These are phyloP conservation scores for Trametes cinnabarina DNA, from an alignment of 768 basidiomycete genomes.

Conservation along the genomic window DNA sequence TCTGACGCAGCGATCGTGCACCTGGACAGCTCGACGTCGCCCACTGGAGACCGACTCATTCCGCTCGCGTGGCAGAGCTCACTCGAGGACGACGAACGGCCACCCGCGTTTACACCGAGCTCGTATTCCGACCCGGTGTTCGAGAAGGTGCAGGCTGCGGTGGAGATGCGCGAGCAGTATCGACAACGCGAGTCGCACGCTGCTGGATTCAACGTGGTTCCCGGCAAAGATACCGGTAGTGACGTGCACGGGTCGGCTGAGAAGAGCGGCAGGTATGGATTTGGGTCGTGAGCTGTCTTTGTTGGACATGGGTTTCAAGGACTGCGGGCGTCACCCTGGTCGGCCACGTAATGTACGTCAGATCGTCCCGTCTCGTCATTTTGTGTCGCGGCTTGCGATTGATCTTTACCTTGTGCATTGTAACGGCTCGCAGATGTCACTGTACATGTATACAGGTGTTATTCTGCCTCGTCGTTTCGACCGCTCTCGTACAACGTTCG, in stretches of 20 bases:
- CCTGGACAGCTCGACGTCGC: neutral
- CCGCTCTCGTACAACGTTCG: no score
- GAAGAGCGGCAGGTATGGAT: neutral
- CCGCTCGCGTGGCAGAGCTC: constrained; percentile 10
- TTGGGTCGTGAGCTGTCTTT: neutral
- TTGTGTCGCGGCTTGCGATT: no score
- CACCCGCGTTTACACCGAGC: constrained; percentile 25
- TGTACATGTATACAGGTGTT: no score
- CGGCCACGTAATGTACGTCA: neutral
- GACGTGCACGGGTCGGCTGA: neutral
- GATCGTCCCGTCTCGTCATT: neutral
- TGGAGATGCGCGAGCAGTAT: constrained; percentile 8
- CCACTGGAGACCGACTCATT: neutral
- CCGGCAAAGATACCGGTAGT: neutral
- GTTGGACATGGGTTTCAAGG: neutral
- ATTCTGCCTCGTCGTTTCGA: no score
- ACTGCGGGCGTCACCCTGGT: neutral
- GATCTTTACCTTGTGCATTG: no score
- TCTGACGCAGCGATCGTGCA: neutral
- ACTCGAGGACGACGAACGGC: constrained; percentile 11
- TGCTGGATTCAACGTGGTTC: neutral
- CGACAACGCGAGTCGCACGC: neutral
- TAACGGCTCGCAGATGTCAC: no score
- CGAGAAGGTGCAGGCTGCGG: constrained; percentile 23
- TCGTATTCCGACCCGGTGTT: constrained; percentile 21